Conservation (phyloP, 2,329 filamentous ascomycete species). For the Epicoccum sorghinum region DNA sequence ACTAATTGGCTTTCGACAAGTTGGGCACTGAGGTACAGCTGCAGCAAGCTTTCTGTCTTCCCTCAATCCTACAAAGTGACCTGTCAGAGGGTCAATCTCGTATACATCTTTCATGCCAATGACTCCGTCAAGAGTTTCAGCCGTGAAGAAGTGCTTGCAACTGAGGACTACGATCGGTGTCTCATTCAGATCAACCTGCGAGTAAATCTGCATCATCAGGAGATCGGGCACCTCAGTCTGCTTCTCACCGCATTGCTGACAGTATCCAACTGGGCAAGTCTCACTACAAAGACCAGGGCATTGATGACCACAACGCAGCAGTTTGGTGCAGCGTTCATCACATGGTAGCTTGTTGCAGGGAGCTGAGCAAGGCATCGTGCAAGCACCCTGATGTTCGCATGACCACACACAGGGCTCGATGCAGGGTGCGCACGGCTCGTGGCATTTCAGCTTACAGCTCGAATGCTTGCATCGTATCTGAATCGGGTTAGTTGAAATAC, state of each 20-base stretch:
- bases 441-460: constrained; percentile 29
- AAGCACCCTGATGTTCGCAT: constrained; percentile 43
- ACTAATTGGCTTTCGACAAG: constrained; percentile 40
- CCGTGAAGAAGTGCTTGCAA: constrained; percentile 41
- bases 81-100: constrained; percentile 16
- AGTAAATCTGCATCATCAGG: constrained; percentile 30
- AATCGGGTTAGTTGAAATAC: too few relatives aligned
- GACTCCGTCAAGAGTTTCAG: constrained; percentile 37
- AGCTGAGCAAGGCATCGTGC: constrained; percentile 45
- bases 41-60: constrained; percentile 32
- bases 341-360: constrained; percentile 43
- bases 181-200: constrained; percentile 37
- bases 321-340: constrained; percentile 33
- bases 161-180: constrained; percentile 33
- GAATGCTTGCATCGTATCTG: constrained; percentile 39
- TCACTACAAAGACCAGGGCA: constrained; percentile 44
- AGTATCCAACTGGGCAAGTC: constrained; percentile 29
- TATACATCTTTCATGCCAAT: constrained; percentile 38
- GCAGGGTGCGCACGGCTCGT: constrained; percentile 45
- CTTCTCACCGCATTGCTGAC: constrained; percentile 30
- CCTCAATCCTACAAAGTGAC: constrained; percentile 29
- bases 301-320: constrained; percentile 38
- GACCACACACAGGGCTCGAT: constrained; percentile 40
- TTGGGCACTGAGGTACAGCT: constrained; percentile 40
- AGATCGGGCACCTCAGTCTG: constrained; percentile 32